Evolutionary conservation across 192 early-diverging fungal genomes (phyloP), one percentile per base, ranked within the genome.

Genomic region (Dimargaris cristalligena): DNA sequence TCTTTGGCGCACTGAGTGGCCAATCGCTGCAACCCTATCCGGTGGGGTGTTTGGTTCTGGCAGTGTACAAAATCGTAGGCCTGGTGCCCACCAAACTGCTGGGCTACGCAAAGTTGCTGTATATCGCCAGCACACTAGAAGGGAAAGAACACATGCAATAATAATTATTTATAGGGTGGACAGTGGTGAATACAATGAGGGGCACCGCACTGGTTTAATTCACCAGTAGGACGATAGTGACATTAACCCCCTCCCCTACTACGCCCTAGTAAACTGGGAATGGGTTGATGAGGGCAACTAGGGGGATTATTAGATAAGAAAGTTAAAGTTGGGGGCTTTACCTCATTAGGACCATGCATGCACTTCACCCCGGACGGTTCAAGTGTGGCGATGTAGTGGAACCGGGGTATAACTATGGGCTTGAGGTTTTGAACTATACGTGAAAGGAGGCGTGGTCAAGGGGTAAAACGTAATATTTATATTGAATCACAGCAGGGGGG

Each of bases 61-160:
- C 54, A 56, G 34, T 34, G 31, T 14, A 34, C 23, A 34, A 56
- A 56, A 14, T 31, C 9, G 30, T 34, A 34, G 20, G 54, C 54
- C 20, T 20, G 30, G 14, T 34, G 8, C 14, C 16, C 20, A 33
- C 29, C 54, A 33, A 34, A 56, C 11, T 33, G 31, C 16, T 31
- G 9, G 18, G 54, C 54, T 14, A 56, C 54, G 23, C 54, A 56
- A 1, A 56, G 32, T 23, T 56, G 54, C 29, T 56, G 31, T 16
- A 34, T 56, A 23, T 56, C 34, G 14, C 30, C 54, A 28, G 14
- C 13, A 23, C 54, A 56, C 54, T 56, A 23, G 13, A n/a, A 33
- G 13, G 18, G 29, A 6, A 33, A n/a, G 20, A 14, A 13, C 31
- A 22, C n/a, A 48, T 44, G 10, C 41, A 9, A 44, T 11, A 44